A percentile compares a stretch with the other conserved stretches of the same genome.
Conservation (phyloP, 805 yeast genomes). For the Lachancea meyersii region DNA sequence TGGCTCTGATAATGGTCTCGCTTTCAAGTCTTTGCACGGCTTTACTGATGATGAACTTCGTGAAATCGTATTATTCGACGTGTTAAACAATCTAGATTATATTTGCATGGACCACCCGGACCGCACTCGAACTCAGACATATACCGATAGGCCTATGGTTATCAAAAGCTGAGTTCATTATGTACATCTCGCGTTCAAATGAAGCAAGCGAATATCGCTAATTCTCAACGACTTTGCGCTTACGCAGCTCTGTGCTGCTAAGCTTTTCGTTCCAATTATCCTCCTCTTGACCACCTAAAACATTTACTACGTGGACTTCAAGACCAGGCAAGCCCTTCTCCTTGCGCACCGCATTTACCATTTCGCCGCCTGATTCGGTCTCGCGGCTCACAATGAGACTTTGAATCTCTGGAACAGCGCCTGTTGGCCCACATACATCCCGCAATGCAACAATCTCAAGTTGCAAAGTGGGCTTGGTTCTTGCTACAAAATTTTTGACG, state of each 20-base stretch:
- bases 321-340: constrained; percentile 50
- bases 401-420: constrained; percentile 62
- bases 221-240: constrained; percentile 13
- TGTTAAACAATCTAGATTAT: constrained; percentile 43
- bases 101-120: constrained; percentile 88
- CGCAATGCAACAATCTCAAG: constrained; percentile 57
- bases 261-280: constrained; percentile 64
- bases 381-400: constrained; percentile 79
- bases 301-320: constrained; percentile 47
- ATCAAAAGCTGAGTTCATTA: constrained; percentile 36
- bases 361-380: constrained; percentile 65
- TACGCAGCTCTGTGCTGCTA: constrained; percentile 78
- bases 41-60: constrained; percentile 45
- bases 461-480: constrained; percentile 41
- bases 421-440: constrained; percentile 95
- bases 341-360: constrained; percentile 59
- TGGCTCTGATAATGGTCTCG: constrained; percentile 31
- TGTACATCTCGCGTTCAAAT: constrained; percentile 2
- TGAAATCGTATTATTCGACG: constrained; percentile 46
- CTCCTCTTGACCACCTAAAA: constrained; percentile 57
- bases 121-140: constrained; percentile 52
- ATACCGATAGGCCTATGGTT: constrained; percentile 53
- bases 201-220: background rate
- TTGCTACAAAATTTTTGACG: constrained; percentile 45
- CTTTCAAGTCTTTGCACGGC: constrained; percentile 35